Conservation (phyloP, 495 filamentous ascomycete species). For the Alectoria sarmentosa region DNA sequence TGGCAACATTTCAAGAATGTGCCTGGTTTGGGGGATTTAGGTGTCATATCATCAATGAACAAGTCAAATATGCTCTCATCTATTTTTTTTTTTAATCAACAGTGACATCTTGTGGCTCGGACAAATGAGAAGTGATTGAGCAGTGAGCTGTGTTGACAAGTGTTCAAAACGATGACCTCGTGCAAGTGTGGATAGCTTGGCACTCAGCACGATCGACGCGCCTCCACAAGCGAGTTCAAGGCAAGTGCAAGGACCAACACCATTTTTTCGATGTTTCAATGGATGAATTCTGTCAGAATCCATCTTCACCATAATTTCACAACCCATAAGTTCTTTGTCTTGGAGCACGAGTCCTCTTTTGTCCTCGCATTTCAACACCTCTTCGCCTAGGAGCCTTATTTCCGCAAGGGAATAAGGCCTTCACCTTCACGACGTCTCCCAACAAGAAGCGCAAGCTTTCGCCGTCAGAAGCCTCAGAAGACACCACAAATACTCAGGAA, state of each 20-base stretch:
- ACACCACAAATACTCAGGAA: constrained; percentile 8
- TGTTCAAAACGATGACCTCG: too few species aligned
- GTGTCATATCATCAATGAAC: not conserved
- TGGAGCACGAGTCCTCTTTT: not conserved
- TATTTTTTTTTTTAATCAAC: too few species aligned
- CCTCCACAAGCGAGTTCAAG: too few species aligned
- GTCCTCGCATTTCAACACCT: not conserved
- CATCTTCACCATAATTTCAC: not conserved
- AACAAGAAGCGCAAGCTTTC: constrained; percentile 29
- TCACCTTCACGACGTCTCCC: constrained; percentile 28
- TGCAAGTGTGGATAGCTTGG: too few species aligned
- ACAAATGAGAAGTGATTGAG: too few species aligned
- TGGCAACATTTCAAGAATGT: not conserved
- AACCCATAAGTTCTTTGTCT: not conserved
- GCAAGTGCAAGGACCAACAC: not conserved
- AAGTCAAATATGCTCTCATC: too few species aligned
- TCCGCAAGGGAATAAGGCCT: constrained; percentile 28
- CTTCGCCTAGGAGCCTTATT: constrained; percentile 26
- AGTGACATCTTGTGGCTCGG: too few species aligned
- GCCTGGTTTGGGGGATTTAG: not conserved
- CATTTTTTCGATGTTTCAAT: not conserved
- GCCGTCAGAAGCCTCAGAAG: constrained; percentile 17
- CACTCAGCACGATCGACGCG: too few species aligned
- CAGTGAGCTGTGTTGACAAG: too few species aligned
- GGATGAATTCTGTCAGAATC: not conserved